Percentiles rank a stretch among this genome's conserved stretches.
These are phyloP conservation scores for Cyclotella baltica DNA, from an alignment of 108 stramenopile species.

Conservation along the genomic window DNA sequence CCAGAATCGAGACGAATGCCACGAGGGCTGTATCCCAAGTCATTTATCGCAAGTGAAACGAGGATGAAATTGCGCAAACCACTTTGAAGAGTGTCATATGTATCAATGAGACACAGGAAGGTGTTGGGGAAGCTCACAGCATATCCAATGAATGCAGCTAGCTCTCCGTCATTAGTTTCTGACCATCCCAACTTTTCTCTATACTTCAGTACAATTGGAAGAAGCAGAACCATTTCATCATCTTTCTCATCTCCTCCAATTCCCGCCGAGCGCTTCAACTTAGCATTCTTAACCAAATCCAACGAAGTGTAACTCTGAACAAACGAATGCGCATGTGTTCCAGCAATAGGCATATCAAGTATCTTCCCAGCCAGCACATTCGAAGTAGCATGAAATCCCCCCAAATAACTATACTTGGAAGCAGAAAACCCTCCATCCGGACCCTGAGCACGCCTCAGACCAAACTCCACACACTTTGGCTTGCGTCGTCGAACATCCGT, in stretches of 20 bases:
- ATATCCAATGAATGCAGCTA: conserved; percentile 97
- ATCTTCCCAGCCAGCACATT: conserved; percentile 96
- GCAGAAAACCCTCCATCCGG: conserved; percentile 97
- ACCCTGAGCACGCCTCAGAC: conserved; percentile 96
- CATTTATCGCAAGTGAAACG: conserved; percentile 91
- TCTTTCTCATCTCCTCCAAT: conserved; percentile 16
- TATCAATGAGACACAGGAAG: conserved; percentile 97
- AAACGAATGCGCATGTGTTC: conserved; percentile 98
- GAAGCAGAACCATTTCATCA: conserved; percentile 49
- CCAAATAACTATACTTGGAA: conserved; percentile 91
- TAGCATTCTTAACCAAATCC: conserved; percentile 68
- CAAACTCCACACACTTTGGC: conserved; percentile 93
- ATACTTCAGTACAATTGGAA: conserved; percentile 67
- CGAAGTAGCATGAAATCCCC: conserved; percentile 96
- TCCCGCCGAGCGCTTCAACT: conserved; percentile 32
- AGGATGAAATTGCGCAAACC: conserved; percentile 94
- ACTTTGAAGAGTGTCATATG: conserved; percentile 94
- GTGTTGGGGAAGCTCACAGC: conserved; percentile 92
- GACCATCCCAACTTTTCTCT: conserved; percentile 52
- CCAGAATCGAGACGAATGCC: conserved; percentile 97
- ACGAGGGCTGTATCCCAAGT: conserved; percentile 87
- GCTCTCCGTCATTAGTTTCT: conserved; percentile 92
- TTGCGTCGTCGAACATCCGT: conserved; percentile 30
- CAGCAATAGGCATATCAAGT: conserved; percentile 81
- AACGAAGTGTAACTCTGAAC: conserved; percentile 87